phyloP scores from a whole-genome alignment of 1,139 yeast species.

The Suhomyces panamericanus region DNA sequence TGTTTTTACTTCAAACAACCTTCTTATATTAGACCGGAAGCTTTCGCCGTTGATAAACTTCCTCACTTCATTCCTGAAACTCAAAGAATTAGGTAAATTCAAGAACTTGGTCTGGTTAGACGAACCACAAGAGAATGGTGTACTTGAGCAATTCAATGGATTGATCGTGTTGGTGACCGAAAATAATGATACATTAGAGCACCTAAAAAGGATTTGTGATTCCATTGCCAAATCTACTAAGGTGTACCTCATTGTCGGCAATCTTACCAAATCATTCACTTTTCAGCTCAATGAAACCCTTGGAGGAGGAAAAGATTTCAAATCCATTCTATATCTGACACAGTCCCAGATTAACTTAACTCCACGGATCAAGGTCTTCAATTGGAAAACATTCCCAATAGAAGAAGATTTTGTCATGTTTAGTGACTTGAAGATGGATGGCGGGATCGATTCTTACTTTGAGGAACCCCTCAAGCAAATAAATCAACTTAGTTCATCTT shows the following conservation, averaged over 20 bases:
- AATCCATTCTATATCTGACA: conserved; percentile 20
- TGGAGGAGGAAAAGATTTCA: conserved; percentile 17
- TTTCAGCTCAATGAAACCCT: conserved; percentile 31
- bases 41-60: conserved; percentile 58
- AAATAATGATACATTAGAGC: conserved; percentile 19
- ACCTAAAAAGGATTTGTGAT: conserved; percentile 6
- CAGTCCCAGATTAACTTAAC: conserved; percentile 13
- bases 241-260: conserved; percentile 32
- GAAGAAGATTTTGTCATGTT: conserved; percentile 25
- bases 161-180: conserved; percentile 37
- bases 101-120: conserved; percentile 60
- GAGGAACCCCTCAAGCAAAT: conserved; percentile 38
- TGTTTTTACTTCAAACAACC: conserved; percentile 35
- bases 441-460: conserved; percentile 32
- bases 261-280: conserved; percentile 30
- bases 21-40: conserved; percentile 56
- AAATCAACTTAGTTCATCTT: conserved; percentile 26
- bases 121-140: conserved; percentile 8
- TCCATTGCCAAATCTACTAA: conserved; percentile 13
- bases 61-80: conserved; percentile 57
- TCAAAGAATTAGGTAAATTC: conserved; percentile 59
- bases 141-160: conserved; percentile 25
- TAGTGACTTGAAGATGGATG: conserved; percentile 5
- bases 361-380: conserved; percentile 26
- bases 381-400: conserved; percentile 38